Evolutionary conservation across 2,329 filamentous ascomycete genomes (phyloP), one percentile per base, ranked within the genome.

Genomic region (Emmonsia crescens): DNA sequence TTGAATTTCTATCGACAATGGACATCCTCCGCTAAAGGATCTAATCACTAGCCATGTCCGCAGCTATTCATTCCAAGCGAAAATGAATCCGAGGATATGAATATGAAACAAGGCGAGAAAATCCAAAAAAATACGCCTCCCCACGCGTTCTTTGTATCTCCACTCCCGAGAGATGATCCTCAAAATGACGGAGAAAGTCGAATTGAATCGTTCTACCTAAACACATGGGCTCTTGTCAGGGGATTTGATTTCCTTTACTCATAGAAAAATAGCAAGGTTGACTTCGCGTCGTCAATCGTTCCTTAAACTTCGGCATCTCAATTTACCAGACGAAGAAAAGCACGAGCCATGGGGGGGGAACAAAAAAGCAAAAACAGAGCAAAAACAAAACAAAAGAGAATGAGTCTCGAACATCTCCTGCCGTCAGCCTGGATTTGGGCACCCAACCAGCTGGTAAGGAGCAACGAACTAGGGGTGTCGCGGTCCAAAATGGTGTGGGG

Each of bases 391-490:
- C 8, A 24, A 52, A 14, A 21, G 24, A 38, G 19, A 52, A 48
- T 31, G 19, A 46, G n/a, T 46, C 42, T 46, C 42, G 19, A 46
- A 24, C 42, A 46, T 46, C n/a, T 8, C 42, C 42, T 48, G 44
- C 44, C n/a, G 21, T 27, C 44, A 48, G 10, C 44, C 21, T 27
- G 12, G 44, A 16, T 2, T 48, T 48, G 44, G 44, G 44, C 19
- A 57, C 38, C 55, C 55, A 46, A 46, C 55, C 55, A 46, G 55
- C 38, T 31, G 55, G 55, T 57, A 57, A 57, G 5, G 38, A 57
- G 55, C 21, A 46, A 31, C 38, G 12, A 29, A 24, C 38, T 46
- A 44, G 5, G 38, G n/a, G 21, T 29, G 19, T 14, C 40, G 29
- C 38, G 40, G 36, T 24, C 31, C 55, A 46, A 57, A 57, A 19